phyloP scores from a whole-genome alignment of 305 asterid species.

The Rubia occidens region DNA sequence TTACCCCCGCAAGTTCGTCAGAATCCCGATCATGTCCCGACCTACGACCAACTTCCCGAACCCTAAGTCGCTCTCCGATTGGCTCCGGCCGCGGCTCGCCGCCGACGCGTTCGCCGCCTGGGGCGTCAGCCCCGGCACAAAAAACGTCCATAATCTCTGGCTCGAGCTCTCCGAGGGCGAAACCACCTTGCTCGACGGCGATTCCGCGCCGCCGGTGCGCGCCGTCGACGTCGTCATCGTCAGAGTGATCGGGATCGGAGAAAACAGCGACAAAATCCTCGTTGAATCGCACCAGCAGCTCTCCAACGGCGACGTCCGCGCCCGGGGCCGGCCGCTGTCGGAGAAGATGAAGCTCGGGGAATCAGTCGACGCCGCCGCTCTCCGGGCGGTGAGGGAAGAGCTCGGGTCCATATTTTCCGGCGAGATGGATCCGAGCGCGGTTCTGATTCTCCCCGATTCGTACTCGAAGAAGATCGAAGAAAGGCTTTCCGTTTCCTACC shows the following conservation, averaged over 20 bases:
- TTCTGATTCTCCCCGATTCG: constrained; percentile 48
- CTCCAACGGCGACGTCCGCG: constrained; percentile 58
- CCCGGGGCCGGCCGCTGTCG: constrained; percentile 62
- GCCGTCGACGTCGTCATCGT: constrained; percentile 71
- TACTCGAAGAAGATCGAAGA: constrained; percentile 76
- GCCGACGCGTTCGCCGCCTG: constrained; percentile 72
- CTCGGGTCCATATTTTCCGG: constrained; percentile 39
- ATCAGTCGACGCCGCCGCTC: constrained; percentile 59
- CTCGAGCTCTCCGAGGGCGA: constrained; percentile 85
- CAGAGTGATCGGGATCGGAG: constrained; percentile 46
- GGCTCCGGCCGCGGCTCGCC: constrained; percentile 70
- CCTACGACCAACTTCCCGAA: constrained; percentile 34
- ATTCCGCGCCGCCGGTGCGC: constrained; percentile 68
- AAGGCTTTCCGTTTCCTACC: constrained; percentile 62
- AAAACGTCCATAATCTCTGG: constrained; percentile 75
- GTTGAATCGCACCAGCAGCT: constrained; percentile 81
- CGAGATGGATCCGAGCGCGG: constrained; percentile 17
- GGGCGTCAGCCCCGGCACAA: constrained; percentile 92
- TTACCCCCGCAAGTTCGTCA: constrained; percentile 37
- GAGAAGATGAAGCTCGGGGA: constrained; percentile 97
- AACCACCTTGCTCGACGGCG: constrained; percentile 53
- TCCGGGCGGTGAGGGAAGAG: constrained; percentile 81
- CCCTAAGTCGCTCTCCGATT: constrained; percentile 83
- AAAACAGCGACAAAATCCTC: constrained; percentile 44
- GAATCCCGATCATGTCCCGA: constrained; percentile 50